Percentiles rank a stretch among this genome's conserved stretches.
These are phyloP conservation scores for Nakazawaea pomicola DNA, from an alignment of 805 yeast genomes.

Conservation along the genomic window DNA sequence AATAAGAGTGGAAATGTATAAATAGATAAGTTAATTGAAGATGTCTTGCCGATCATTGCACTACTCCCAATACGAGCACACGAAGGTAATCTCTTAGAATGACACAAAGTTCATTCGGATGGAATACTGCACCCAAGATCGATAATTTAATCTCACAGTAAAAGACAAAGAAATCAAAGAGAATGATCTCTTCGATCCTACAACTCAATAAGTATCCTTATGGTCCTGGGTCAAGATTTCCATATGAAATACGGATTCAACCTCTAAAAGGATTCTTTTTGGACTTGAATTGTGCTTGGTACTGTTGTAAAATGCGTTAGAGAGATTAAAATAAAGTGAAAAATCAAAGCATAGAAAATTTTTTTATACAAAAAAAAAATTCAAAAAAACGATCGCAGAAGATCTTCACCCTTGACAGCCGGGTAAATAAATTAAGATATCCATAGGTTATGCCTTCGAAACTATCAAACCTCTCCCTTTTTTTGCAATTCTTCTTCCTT, in stretches of 20 bases:
- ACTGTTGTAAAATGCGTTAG: conserved; percentile 51
- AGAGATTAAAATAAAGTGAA: conserved; percentile 14
- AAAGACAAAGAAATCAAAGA: conserved; percentile 25
- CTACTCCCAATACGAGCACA: conserved; percentile 59
- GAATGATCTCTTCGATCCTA: too few species aligned
- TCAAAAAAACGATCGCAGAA: too few species aligned
- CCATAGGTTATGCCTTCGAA: too few species aligned
- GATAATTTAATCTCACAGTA: conserved; percentile 48
- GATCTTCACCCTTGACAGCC: background rate
- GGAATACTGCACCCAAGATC: conserved; percentile 66
- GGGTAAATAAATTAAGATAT: too few species aligned
- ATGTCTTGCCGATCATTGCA: conserved; percentile 58
- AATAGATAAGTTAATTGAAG: background rate
- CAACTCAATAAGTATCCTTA: conserved; percentile 48
- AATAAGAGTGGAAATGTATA: too few species aligned
- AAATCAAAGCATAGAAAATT: conserved; percentile 3
- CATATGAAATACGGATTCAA: conserved; percentile 38
- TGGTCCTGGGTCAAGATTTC: conserved; percentile 58
- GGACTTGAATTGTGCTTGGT: conserved; percentile 33
- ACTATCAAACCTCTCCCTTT: too few species aligned
- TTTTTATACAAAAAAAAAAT: too few species aligned
- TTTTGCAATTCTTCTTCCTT: background rate
- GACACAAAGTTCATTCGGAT: conserved; percentile 31
- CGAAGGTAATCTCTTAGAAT: conserved; percentile 57
- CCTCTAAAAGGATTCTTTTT: conserved; percentile 54